Evolutionary conservation across 371 early-diverging fungal genomes (phyloP), one percentile per base, ranked within the genome.

Genomic region (Mucor lusitanicus): DNA sequence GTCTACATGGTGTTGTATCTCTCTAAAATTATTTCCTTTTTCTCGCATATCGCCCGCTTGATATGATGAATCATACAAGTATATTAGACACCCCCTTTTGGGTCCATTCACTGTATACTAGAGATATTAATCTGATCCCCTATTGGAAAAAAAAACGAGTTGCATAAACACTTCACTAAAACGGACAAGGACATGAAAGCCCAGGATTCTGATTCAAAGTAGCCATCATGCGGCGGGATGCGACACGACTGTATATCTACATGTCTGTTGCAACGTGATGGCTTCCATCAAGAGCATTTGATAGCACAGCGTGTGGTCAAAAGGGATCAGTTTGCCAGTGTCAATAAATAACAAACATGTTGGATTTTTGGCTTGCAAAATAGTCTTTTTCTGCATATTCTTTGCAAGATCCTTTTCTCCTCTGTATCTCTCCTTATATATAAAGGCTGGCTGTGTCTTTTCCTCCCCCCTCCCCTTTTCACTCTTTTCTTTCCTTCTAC

Each of bases 341-440:
- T 48, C 48, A 48, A 48, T 48, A 48, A 48, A 55, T 55, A 55
- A 55, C 32, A 55, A 55, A 55, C 55, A 55, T 55, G 30, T 55
- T 55, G 55, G 0, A 4, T 55, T 30, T 55, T 55, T 55, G 55
- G 27, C 55, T 27, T 55, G 55, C 30, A 55, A 55, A 30, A 55
- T 55, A 55, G 55, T 55, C 32, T 44, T 42, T 63, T 63, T 63
- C 64, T 63, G 64, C 64, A 63, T 63, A 63, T 63, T 63, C 64
- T 63, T 63, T 50, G 25, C 46, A 12, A 19, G 7, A 48, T 48
- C 48, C 48, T 48, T 48, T 48, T 28, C 25, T 46, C 48, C 37
- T 27, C 33, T 19, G n/a, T n/a, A n/a, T 59, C 59, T 58, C 56
- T 32, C 35, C 48, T 67, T 32, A 30, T 61, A 55, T 56, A 42